Percentiles rank a stretch among this genome's conserved stretches.
Evolutionary conservation across 2,329 filamentous ascomycete genomes (phyloP).

Genomic region (Aureobasidium sp.): DNA sequence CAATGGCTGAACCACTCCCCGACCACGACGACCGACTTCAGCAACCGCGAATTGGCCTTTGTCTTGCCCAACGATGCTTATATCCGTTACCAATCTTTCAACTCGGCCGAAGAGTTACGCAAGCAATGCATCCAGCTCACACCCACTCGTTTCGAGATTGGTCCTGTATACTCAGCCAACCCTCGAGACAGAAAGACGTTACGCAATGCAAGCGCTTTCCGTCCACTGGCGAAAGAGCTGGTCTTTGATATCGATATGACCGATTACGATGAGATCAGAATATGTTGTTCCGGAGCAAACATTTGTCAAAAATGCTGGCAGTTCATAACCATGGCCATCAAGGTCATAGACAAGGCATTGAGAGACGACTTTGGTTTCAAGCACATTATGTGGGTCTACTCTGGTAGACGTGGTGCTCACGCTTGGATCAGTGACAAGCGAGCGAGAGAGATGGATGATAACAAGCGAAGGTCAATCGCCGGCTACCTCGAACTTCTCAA

Average conservation of each 20-base stretch:
- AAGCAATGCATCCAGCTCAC: constrained; percentile 92
- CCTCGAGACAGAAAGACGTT: constrained; percentile 93
- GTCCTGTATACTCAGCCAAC: constrained; percentile 95
- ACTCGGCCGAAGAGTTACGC: constrained; percentile 76
- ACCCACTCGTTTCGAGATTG: constrained; percentile 97
- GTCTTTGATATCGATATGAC: constrained; percentile 99
- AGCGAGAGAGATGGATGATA: constrained; percentile 86
- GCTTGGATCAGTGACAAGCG: constrained; percentile 97
- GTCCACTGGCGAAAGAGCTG: constrained; percentile 89
- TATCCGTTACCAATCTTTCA: constrained; percentile 88
- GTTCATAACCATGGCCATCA: constrained; percentile 98
- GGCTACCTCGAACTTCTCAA: constrained; percentile 92
- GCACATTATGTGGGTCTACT: constrained; percentile 99
- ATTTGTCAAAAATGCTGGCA: constrained; percentile 97
- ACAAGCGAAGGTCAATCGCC: constrained; percentile 84
- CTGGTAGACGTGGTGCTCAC: constrained; percentile 94
- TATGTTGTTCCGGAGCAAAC: constrained; percentile 92
- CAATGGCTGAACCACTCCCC: constrained; percentile 98
- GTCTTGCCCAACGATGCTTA: constrained; percentile 95
- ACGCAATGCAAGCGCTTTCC: constrained; percentile 83
- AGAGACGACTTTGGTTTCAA: constrained; percentile 97
- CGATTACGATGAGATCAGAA: constrained; percentile 97
- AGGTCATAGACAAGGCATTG: constrained; percentile 87
- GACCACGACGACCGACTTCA: constrained; percentile 87
- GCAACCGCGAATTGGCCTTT: constrained; percentile 95